Conservation (phyloP, 345 rosid genomes). For the Acer yangbiense region DNA sequence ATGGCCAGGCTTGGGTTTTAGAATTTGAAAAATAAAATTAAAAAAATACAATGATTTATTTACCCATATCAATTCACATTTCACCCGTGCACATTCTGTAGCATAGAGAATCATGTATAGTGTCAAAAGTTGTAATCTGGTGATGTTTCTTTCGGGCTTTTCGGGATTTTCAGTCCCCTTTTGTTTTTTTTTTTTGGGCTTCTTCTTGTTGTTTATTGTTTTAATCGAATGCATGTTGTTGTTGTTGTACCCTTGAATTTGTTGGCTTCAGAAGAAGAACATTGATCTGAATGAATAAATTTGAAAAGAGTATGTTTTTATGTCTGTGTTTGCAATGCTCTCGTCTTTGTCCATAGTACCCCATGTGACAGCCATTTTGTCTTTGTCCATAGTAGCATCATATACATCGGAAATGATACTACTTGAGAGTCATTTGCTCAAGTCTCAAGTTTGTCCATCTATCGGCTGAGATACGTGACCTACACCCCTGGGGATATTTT, state of each 20-base stretch:
- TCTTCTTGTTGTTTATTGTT: slow-evolving; percentile 23
- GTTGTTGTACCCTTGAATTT: slow-evolving; percentile 32
- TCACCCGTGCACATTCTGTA: slow-evolving; percentile 43
- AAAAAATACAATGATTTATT: neutral
- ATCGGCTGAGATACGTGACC: no score
- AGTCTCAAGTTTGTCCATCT: no score
- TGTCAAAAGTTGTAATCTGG: slow-evolving; percentile 39
- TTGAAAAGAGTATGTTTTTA: slow-evolving; percentile 2
- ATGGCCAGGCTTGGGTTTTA: slow-evolving; percentile 95
- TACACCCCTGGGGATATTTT: no score
- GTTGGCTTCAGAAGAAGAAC: slow-evolving; percentile 21
- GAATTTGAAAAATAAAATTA: slow-evolving; percentile 41
- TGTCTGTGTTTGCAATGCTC: neutral
- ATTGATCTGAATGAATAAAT: slow-evolving; percentile 38
- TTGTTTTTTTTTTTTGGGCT: slow-evolving; percentile 16
- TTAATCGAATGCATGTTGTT: slow-evolving; percentile 30
- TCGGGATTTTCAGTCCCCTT: slow-evolving; percentile 19
- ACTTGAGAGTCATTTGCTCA: no score
- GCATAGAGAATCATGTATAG: slow-evolving; percentile 61
- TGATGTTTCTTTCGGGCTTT: slow-evolving; percentile 20
- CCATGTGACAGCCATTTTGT: neutral
- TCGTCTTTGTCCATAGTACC: neutral
- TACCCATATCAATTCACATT: slow-evolving; percentile 23
- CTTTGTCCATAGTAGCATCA: neutral
- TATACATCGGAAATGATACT: no score